Evolutionary conservation across 306 rosid species (phyloP).

Genomic region (Neltuma alba): DNA sequence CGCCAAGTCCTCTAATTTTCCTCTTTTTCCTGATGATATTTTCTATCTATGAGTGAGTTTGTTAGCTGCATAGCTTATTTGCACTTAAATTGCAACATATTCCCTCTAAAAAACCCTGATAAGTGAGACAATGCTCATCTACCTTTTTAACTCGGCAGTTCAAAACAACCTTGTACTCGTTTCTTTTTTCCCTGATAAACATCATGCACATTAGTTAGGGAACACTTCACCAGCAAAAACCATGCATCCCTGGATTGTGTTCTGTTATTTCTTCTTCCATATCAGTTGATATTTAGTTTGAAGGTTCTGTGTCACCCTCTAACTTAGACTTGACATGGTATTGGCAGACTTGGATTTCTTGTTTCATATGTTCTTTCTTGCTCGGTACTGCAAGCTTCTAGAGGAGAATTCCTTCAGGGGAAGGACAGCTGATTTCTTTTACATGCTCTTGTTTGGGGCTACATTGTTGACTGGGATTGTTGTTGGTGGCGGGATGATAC

Average conservation of each 20-base stretch:
- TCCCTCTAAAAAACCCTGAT: neutral
- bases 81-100: neutral
- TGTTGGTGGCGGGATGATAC: slow-evolving; percentile 68
- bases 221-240: neutral
- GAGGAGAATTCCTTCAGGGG: slow-evolving; percentile 83
- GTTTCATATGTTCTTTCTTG: slow-evolving; percentile 92
- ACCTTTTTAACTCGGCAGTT: neutral
- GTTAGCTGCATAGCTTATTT: neutral
- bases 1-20: neutral
- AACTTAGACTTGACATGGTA: slow-evolving; percentile 37
- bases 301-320: slow-evolving; percentile 9
- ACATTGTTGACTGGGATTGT: slow-evolving; percentile 64
- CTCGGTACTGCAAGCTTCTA: slow-evolving; percentile 80
- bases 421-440: slow-evolving; percentile 91
- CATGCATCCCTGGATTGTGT: neutral
- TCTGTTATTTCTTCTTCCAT: neutral
- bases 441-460: slow-evolving; percentile 75
- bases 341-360: slow-evolving; percentile 89
- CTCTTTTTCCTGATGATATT: slow-evolving; percentile 1
- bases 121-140: neutral
- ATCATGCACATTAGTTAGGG: neutral
- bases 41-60: neutral
- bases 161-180: neutral
- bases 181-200: neutral
- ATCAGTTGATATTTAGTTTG: slow-evolving; percentile 24